A percentile compares a stretch with the other conserved stretches of the same genome.
Conservation (phyloP, 768 basidiomycete species). For the Kwoniella pini region DNA sequence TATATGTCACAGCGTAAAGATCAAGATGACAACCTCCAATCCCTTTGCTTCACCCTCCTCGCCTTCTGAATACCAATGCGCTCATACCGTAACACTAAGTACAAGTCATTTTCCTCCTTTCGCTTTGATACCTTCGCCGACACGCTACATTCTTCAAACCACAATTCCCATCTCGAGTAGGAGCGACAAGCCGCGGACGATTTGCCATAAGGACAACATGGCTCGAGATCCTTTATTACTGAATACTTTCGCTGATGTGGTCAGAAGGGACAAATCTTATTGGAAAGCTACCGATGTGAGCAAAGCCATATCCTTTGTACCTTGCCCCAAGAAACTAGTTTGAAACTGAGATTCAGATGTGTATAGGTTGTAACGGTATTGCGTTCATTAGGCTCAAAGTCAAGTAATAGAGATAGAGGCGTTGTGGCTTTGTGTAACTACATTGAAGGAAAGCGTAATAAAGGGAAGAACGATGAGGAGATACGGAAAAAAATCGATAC, state of each 20-base stretch:
- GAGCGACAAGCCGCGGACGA: no score
- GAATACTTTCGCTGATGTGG: background rate
- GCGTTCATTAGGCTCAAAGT: constrained; percentile 1
- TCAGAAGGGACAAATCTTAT: constrained; percentile 19
- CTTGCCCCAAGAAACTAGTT: no score
- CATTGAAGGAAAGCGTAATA: constrained; percentile 12
- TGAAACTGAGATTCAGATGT: no score
- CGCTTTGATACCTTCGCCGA: background rate
- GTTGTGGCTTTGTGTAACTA: constrained; percentile 6
- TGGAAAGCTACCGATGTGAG: constrained; percentile 7
- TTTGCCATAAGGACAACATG: no score
- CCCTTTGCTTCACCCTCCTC: no score
- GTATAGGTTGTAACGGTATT: constrained; percentile 10
- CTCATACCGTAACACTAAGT: background rate
- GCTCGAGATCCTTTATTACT: background rate
- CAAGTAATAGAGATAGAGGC: constrained; percentile 3
- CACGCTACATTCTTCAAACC: background rate
- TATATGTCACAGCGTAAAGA: no score
- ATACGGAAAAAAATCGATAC: background rate
- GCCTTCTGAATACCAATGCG: no score
- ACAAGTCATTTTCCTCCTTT: constrained; percentile 9
- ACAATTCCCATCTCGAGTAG: no score
- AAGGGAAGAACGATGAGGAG: constrained; percentile 15
- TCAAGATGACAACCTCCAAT: no score
- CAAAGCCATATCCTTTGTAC: background rate